A percentile compares a stretch with the other conserved stretches of the same genome.
Conservation (phyloP, 2,329 filamentous ascomycete genomes). For the Aplosporella prunicola region DNA sequence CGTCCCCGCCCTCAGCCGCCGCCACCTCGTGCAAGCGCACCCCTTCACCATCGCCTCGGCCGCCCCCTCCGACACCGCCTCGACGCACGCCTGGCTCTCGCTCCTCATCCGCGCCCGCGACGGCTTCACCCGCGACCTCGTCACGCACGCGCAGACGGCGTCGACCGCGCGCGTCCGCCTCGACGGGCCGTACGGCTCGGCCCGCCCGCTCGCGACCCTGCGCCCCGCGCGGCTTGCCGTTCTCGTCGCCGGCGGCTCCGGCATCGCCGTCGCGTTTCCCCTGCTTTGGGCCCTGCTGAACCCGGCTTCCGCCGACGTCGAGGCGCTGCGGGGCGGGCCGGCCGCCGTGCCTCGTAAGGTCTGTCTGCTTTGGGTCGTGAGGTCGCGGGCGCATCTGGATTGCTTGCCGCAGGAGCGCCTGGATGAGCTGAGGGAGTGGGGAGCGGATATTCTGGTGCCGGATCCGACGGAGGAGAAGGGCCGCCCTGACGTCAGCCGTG, state of each 20-base stretch:
- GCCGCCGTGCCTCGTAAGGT: slow-evolving; percentile 25
- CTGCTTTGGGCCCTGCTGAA: slow-evolving; percentile 45
- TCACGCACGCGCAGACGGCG: slow-evolving; percentile 41
- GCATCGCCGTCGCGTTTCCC: slow-evolving; percentile 56
- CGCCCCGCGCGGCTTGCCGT: slow-evolving; percentile 41
- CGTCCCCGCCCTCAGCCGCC: slow-evolving; percentile 44
- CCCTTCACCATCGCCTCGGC: slow-evolving; percentile 59
- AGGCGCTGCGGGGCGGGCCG: slow-evolving; percentile 16
- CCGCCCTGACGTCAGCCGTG: slow-evolving; percentile 41
- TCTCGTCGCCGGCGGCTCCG: slow-evolving; percentile 54
- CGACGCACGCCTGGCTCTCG: slow-evolving; percentile 41
- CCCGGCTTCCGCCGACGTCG: slow-evolving; percentile 15
- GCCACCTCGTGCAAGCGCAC: slow-evolving; percentile 50
- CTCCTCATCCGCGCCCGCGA: slow-evolving; percentile 51
- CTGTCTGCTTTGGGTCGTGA: slow-evolving; percentile 51
- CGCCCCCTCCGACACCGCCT: slow-evolving; percentile 33
- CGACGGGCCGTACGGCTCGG: slow-evolving; percentile 57
- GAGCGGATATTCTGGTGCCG: slow-evolving; percentile 46
- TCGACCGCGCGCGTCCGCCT: slow-evolving; percentile 40
- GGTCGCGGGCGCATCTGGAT: slow-evolving; percentile 41
- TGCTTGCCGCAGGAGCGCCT: slow-evolving; percentile 47
- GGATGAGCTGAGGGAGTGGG: slow-evolving; percentile 39
- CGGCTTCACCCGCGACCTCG: slow-evolving; percentile 50
- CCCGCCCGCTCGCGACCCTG: slow-evolving; percentile 46
- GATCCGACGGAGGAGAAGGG: slow-evolving; percentile 45